Base-by-base conservation (phyloP, 208 protist genomes). In the Crithidia acanthocephali region DNA sequence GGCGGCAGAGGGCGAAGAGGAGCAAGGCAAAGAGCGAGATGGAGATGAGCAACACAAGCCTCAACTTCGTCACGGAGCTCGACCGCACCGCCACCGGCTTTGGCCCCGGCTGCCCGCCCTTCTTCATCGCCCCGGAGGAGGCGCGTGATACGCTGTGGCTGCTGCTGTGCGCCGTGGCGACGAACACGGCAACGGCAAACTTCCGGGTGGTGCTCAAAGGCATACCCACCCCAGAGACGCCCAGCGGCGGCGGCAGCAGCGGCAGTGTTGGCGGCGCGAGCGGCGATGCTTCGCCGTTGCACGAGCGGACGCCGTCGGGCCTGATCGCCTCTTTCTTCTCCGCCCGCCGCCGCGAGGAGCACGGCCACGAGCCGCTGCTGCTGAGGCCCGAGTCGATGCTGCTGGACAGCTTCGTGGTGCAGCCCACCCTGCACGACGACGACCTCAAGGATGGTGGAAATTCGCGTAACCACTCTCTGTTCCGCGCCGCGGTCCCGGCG, bases 91-190 rank as follows among this genome's bases (percentile, higher is more conserved):
- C 37, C 20, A 27, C 35, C 66, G 71, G 61, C 55, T 85, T 81
- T 47, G 76, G 69, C 23, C 61, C 68, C 9, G 72, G 71, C 27
- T 83, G 61, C 35, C 81, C 81, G 27, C 74, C 81, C 22, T 86
- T 81, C 65, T 65, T 79, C 53, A 64, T 90, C 35, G 76, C 67
- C 57, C 69, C 74, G n/a, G 85, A 86, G 65, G 79, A 90, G 53
- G 85, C 81, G 0, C 81, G 81, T 32, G 85, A 90, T 56, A 82
- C 72, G 57, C 85, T 90, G 75, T 87, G 78, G 79, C 56, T 85
- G 64, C 76, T 90, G 62, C 74, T 90, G 30, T 83, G 81, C 68
- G 68, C 81, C 25, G 69, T 90, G 11, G 81, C 74, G 28, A 76
- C 74, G 0, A 86, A 86, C 69, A 62, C 68, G 28, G 48, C 13